These are phyloP conservation scores for Pseudocercospora eumusae DNA, from an alignment of 2,329 filamentous ascomycete species.

Conservation along the genomic window DNA sequence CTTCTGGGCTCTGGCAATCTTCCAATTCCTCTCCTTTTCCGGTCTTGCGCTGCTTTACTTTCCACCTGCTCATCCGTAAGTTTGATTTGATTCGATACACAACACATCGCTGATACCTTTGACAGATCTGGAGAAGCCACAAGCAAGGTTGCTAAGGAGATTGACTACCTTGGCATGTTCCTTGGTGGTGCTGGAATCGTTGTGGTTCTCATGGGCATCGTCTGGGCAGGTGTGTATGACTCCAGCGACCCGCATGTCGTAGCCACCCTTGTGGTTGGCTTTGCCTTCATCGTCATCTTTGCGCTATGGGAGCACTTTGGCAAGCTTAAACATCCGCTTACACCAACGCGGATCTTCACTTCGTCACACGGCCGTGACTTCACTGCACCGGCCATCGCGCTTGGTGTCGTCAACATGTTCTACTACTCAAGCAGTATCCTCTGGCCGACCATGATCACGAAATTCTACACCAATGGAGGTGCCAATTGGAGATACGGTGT, in stretches of 20 bases:
- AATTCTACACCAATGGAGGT: constrained; percentile 41
- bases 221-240: constrained; percentile 37
- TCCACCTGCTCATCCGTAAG: constrained; percentile 45
- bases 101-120: not conserved
- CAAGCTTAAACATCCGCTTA: constrained; percentile 40
- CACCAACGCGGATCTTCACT: constrained; percentile 50
- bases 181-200: constrained; percentile 38
- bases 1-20: constrained; percentile 49
- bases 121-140: constrained; percentile 29
- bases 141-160: constrained; percentile 33
- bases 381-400: constrained; percentile 43
- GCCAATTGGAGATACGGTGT: constrained; percentile 22
- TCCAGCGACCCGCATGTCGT: constrained; percentile 37
- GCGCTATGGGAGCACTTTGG: constrained; percentile 39
- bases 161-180: constrained; percentile 39
- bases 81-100: not conserved
- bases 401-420: constrained; percentile 55
- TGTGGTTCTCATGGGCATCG: constrained; percentile 39
- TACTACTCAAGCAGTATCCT: constrained; percentile 47
- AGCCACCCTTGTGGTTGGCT: constrained; percentile 39
- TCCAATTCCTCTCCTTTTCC: constrained; percentile 48
- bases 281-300: constrained; percentile 37
- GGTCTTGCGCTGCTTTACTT: constrained; percentile 48
- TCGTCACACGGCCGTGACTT: constrained; percentile 50
- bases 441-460: constrained; percentile 45